Conservation (phyloP, 2,329 filamentous ascomycete genomes). For the Penicillium sp. region DNA sequence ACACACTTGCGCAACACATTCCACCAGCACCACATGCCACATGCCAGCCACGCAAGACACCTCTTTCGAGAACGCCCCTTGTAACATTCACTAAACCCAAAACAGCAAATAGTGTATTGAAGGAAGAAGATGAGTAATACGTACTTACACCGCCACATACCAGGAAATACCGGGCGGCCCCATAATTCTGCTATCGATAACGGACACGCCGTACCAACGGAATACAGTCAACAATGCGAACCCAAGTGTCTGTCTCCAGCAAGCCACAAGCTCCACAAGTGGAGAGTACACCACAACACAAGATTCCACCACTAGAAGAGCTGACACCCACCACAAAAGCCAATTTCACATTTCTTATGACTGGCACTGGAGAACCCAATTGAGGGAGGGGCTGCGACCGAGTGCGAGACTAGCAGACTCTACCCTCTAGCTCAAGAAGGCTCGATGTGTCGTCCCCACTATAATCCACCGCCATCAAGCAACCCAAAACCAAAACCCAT, state of each 20-base stretch:
- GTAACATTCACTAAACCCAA: slow-evolving; percentile 2
- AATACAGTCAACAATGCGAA: background rate
- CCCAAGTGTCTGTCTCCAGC: background rate
- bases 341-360: background rate
- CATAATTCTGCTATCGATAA: slow-evolving; percentile 8
- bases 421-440: too few relatives aligned
- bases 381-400: background rate
- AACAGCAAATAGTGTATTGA: background rate
- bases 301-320: background rate
- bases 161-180: background rate
- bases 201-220: slow-evolving; percentile 3
- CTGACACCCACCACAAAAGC: slow-evolving; percentile 1
- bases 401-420: too few relatives aligned
- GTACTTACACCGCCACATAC: background rate
- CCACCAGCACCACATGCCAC: slow-evolving; percentile 4
- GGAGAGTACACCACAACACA: background rate
- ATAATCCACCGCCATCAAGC: background rate
- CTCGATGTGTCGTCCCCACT: too few relatives aligned
- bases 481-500: background rate
- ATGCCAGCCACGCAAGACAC: slow-evolving; percentile 12
- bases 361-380: background rate
- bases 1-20: slow-evolving; percentile 9
- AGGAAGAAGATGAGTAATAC: background rate
- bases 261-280: slow-evolving; percentile 14
- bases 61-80: background rate